A percentile compares a stretch with the other conserved stretches of the same genome.
Conservation (phyloP, 768 basidiomycete genomes). For the Cystobasidium onofrii region DNA sequence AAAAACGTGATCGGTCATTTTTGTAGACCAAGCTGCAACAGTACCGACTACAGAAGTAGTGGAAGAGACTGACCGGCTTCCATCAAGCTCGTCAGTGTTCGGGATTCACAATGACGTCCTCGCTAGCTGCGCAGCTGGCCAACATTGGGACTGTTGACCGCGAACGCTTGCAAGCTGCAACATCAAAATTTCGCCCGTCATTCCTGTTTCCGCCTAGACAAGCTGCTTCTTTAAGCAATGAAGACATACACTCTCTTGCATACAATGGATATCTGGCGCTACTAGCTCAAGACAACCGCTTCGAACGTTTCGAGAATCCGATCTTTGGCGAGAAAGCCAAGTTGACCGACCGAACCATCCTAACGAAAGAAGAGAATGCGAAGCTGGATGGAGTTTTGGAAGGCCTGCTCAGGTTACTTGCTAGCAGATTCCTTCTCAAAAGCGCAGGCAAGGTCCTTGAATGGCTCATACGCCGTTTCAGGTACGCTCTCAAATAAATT, state of each 20-base stretch:
- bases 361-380: conserved; percentile 56
- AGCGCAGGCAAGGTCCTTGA: conserved; percentile 78
- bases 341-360: conserved; percentile 66
- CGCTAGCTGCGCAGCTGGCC: conserved; percentile 32
- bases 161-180: background rate
- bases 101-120: background rate
- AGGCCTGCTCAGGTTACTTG: conserved; percentile 61
- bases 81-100: background rate
- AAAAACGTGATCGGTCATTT: conserved; percentile 2
- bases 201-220: conserved; percentile 46
- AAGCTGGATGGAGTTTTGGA: conserved; percentile 59
- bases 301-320: conserved; percentile 69
- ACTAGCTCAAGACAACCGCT: conserved; percentile 67
- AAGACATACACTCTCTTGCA: conserved; percentile 77
- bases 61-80: background rate
- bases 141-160: conserved; percentile 21
- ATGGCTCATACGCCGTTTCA: conserved; percentile 88
- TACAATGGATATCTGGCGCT: conserved; percentile 80
- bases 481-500: conserved; percentile 50
- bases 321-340: conserved; percentile 76
- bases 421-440: conserved; percentile 69
- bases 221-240: conserved; percentile 56
- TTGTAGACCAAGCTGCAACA: too few species aligned
- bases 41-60: background rate
- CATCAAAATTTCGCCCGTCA: conserved; percentile 41